phyloP scores from a whole-genome alignment of 73 alveolate genomes.

The Paramecium biaurelia region DNA sequence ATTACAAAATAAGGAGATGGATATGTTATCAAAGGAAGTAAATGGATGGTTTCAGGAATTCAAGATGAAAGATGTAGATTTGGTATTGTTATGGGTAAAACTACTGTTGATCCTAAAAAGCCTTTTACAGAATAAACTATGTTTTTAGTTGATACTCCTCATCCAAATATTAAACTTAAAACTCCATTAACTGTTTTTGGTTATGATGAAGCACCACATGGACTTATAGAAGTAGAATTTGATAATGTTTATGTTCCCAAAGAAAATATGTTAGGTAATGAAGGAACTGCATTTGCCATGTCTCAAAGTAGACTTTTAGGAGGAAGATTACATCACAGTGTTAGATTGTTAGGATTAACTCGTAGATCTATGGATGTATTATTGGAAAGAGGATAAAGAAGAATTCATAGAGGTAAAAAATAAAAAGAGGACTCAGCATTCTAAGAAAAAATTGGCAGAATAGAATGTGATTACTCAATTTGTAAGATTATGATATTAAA shows the following conservation, averaged over 20 bases:
- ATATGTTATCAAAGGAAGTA: neutral
- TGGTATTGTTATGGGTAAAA: neutral
- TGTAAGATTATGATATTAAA: neutral
- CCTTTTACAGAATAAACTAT: neutral
- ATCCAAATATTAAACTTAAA: neutral
- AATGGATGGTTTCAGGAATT: neutral
- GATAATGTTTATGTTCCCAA: conserved; percentile 16
- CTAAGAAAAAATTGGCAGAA: neutral
- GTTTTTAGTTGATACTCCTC: neutral
- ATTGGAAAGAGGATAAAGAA: neutral
- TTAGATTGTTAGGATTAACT: neutral
- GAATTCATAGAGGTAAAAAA: neutral
- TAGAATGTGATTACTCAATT: neutral
- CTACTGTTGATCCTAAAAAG: neutral
- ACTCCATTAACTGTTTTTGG: neutral
- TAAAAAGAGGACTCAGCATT: neutral
- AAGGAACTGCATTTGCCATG: neutral
- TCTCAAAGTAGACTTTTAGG: neutral
- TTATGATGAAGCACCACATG: neutral
- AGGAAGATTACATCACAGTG: neutral
- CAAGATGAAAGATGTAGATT: neutral
- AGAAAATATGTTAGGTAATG: conserved; percentile 9
- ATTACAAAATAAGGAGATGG: neutral
- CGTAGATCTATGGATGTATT: neutral
- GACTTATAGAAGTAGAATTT: neutral